phyloP scores from a whole-genome alignment of 768 basidiomycete genomes.

The Kwoniella pini region DNA sequence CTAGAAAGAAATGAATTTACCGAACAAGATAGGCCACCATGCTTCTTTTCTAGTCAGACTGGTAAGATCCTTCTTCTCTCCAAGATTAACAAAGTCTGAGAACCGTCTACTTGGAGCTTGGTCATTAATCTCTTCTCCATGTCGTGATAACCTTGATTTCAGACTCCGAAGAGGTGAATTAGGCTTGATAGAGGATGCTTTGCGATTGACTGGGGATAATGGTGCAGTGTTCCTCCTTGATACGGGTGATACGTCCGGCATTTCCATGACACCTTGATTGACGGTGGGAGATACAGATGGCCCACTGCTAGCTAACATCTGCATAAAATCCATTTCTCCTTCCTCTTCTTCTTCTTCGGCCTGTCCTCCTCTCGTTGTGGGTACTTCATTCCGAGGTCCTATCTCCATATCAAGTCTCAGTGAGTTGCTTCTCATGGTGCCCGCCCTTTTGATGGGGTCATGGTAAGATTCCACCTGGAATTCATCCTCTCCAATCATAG shows the following conservation, averaged over 20 bases:
- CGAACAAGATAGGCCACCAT: conserved; percentile 45
- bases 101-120: conserved; percentile 35
- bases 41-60: conserved; percentile 37
- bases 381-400: too few species aligned
- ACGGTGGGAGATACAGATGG: neutral
- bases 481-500: too few species aligned
- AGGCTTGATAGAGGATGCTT: neutral
- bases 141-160: neutral
- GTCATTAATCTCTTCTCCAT: neutral
- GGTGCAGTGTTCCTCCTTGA: neutral
- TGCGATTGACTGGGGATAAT: neutral
- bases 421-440: too few species aligned
- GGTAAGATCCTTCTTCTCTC: conserved; percentile 33
- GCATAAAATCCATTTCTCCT: conserved; percentile 21
- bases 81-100: conserved; percentile 47
- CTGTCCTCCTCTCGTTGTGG: neutral
- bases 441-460: too few species aligned
- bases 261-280: neutral
- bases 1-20: conserved; percentile 16
- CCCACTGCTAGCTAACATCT: conserved; percentile 15
- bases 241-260: neutral
- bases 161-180: neutral
- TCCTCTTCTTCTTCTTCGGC: conserved; percentile 6
- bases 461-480: too few species aligned
- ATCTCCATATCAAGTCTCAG: too few species aligned